A percentile compares a stretch with the other conserved stretches of the same genome.
phyloP scores from a whole-genome alignment of 2,329 filamentous ascomycete species.

The Thelonectria rubi region DNA sequence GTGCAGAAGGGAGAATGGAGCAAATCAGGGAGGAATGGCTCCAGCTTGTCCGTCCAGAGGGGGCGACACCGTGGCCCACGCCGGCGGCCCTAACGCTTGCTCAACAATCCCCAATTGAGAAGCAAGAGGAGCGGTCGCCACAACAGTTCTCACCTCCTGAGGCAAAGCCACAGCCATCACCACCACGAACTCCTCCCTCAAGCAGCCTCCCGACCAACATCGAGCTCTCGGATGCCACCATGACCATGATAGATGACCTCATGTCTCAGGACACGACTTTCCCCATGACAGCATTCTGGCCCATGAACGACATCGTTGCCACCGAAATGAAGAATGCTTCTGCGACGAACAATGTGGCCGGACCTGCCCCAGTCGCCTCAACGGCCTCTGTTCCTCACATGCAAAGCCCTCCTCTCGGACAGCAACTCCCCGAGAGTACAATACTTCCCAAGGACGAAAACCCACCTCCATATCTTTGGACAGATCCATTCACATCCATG shows the following conservation, averaged over 20 bases:
- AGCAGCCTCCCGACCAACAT: conserved; percentile 33
- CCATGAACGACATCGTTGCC: conserved; percentile 34
- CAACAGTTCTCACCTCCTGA: neutral
- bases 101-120: neutral
- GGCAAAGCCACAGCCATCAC: conserved; percentile 24
- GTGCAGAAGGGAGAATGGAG: conserved; percentile 57
- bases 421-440: conserved; percentile 25
- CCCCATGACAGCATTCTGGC: conserved; percentile 36
- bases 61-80: conserved; percentile 30
- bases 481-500: conserved; percentile 44
- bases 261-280: conserved; percentile 26
- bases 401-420: conserved; percentile 31
- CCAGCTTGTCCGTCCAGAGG: conserved; percentile 53
- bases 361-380: neutral
- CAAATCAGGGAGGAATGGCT: conserved; percentile 60
- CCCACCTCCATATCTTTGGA: conserved; percentile 55
- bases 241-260: conserved; percentile 42
- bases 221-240: conserved; percentile 42
- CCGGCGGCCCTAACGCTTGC: conserved; percentile 21
- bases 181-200: conserved; percentile 31
- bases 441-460: conserved; percentile 47
- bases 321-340: conserved; percentile 33
- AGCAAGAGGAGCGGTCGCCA: neutral
- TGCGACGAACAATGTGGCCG: neutral
- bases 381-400: neutral